These are phyloP conservation scores for Phytophthora vignae DNA, from an alignment of 352 stramenopile genomes.

Conservation along the genomic window DNA sequence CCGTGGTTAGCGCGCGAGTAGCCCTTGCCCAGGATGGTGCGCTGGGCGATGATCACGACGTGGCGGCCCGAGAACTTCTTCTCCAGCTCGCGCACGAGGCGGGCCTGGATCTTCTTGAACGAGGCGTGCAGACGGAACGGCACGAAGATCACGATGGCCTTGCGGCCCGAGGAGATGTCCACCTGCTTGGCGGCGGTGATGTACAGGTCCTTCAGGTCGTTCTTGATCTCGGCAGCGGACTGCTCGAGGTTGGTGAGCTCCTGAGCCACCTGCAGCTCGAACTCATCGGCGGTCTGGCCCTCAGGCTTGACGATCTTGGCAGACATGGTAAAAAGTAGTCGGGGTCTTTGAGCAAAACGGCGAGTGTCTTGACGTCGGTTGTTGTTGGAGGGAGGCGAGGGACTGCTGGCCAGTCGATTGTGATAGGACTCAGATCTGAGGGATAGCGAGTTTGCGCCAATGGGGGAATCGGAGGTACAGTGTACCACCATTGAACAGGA, in stretches of 20 bases:
- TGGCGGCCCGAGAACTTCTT: constrained; percentile 99
- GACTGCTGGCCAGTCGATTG: constrained; percentile 45
- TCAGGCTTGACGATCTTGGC: constrained; percentile 90
- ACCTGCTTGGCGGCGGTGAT: constrained; percentile 99
- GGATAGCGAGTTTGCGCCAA: constrained; percentile 4
- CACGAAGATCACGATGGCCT: constrained; percentile 99
- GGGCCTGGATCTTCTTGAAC: constrained; percentile 99
- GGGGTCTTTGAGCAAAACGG: constrained; percentile 46
- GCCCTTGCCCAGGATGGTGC: constrained; percentile 98
- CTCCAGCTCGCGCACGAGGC: constrained; percentile 98
- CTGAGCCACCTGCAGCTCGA: constrained; percentile 90
- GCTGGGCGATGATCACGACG: constrained; percentile 99
- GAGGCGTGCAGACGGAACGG: constrained; percentile 97
- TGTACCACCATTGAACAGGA: not conserved
- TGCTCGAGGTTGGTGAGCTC: constrained; percentile 92
- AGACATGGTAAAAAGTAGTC: constrained; percentile 60
- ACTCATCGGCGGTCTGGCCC: constrained; percentile 87
- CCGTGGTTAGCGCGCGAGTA: constrained; percentile 96
- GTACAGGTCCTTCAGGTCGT: constrained; percentile 98
- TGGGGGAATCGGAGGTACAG: not conserved
- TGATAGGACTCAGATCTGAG: constrained; percentile 33
- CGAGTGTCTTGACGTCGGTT: constrained; percentile 20
- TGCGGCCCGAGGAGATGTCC: constrained; percentile 94
- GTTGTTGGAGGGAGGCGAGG: not conserved
- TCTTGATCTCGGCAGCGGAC: constrained; percentile 97